Base-by-base conservation (phyloP, 441 rosid genomes). In the Arabidopsis lyrata region DNA sequence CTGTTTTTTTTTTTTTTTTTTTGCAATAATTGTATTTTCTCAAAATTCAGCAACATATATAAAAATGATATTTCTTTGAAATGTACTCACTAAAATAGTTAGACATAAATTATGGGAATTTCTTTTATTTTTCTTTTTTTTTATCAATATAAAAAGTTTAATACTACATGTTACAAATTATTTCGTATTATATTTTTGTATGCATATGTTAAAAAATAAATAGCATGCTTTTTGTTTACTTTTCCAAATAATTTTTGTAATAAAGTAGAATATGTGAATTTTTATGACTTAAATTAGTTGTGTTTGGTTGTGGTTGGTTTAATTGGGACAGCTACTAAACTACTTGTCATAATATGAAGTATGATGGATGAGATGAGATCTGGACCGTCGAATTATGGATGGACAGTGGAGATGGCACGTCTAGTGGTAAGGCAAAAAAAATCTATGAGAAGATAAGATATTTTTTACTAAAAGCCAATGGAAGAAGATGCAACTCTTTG, bases 391-490 rank as follows among this genome's bases (percentile, higher is more conserved):
- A 66, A 39, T 66, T 48, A 14, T 22, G 48, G 61, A 58, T 66
- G 68, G 73, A 59, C 62, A 31, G 73, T 59, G 55, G 55, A 39
- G 73, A 74, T 74, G 77, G 80, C 72, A 77, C 80, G 80, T 77
- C 57, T 64, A 41, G 54, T 68, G 57, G 18, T 66, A 18, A 50
- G 47, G 63, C 67, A 57, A 29, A 35, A 48, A 47, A 31, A 31
- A 52, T 73, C 50, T 64, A 12, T 64, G 58, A 24, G 42, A 58
- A 38, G 67, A 66, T 73, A 66, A 74, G 78, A 60, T 14, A 60
- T 31, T 18, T 31, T 18, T 62, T n/a, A 20, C 63, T 67, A 74
- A 32, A 41, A 50, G 62, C 78, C 78, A 66, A 74, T 39, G 5
- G 36, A 29, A 57, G 31, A 29, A 57, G 31, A 29, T 49, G 73